A percentile compares a stretch with the other conserved stretches of the same genome.
Conservation (phyloP, 2,329 filamentous ascomycete species). For the Fusarium zealandicum region DNA sequence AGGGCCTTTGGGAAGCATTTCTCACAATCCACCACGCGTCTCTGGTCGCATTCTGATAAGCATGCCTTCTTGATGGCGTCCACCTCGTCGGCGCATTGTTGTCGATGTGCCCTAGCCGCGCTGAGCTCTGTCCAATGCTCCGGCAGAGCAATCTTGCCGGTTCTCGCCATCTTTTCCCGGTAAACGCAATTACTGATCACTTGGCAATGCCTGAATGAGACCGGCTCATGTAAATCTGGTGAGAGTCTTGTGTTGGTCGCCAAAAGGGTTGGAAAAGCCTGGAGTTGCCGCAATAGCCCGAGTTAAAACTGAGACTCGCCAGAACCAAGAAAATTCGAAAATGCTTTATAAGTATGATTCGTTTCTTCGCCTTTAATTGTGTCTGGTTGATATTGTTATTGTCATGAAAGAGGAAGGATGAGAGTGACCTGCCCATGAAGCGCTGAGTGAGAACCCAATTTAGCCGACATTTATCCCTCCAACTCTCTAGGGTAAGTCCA, state of each 20-base stretch:
- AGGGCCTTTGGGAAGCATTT: slow-evolving; percentile 58
- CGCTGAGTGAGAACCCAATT: background rate
- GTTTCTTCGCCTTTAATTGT: background rate
- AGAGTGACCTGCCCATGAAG: background rate
- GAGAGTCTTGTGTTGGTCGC: background rate
- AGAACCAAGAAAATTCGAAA: background rate
- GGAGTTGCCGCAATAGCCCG: background rate
- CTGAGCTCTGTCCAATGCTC: slow-evolving; percentile 52
- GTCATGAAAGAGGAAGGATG: slow-evolving; percentile 1
- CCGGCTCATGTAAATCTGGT: background rate
- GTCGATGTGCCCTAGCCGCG: slow-evolving; percentile 43
- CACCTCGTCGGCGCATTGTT: slow-evolving; percentile 52
- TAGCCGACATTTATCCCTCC: slow-evolving; percentile 18
- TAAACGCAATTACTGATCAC: background rate
- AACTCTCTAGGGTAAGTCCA: slow-evolving; percentile 2
- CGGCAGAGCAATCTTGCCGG: slow-evolving; percentile 42
- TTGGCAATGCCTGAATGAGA: background rate
- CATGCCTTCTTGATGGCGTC: slow-evolving; percentile 54
- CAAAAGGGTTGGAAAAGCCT: background rate
- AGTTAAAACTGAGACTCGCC: background rate
- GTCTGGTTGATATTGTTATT: background rate
- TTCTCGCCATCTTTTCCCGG: slow-evolving; percentile 34
- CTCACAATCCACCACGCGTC: slow-evolving; percentile 54
- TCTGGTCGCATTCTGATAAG: slow-evolving; percentile 51
- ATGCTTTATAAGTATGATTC: background rate